Evolutionary conservation across 768 basidiomycete genomes (phyloP).

Genomic region (Serendipita indica): DNA sequence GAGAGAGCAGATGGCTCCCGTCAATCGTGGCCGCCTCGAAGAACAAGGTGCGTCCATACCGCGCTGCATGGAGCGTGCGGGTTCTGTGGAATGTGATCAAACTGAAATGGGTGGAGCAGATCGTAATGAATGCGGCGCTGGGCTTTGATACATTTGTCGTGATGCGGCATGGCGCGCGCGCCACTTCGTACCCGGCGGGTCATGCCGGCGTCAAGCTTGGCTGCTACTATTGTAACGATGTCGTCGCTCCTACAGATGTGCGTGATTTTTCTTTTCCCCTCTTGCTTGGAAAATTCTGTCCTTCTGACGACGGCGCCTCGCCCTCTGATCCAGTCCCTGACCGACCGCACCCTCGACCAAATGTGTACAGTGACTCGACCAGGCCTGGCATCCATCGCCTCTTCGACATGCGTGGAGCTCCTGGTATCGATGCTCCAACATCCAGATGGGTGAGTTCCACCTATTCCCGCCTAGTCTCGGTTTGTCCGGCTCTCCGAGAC

Average conservation of each 20-base stretch:
- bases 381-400: conserved; percentile 83
- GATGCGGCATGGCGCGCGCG: conserved; percentile 81
- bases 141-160: conserved; percentile 95
- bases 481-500: neutral
- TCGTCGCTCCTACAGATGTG: conserved; percentile 92
- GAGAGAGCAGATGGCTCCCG: conserved; percentile 93
- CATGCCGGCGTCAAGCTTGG: conserved; percentile 40
- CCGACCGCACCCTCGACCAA: conserved; percentile 89
- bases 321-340: conserved; percentile 34
- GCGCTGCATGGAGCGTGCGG: no score
- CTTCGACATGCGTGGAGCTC: conserved; percentile 84
- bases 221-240: conserved; percentile 97
- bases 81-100: neutral
- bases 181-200: conserved; percentile 18
- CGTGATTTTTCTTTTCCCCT: conserved; percentile 17
- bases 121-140: conserved; percentile 85
- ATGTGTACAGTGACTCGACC: conserved; percentile 99
- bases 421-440: conserved; percentile 82
- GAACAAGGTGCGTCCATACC: conserved; percentile 56
- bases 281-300: neutral
- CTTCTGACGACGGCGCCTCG: no score
- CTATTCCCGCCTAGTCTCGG: neutral
- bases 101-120: conserved; percentile 33
- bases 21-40: conserved; percentile 75
- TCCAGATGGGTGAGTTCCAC: conserved; percentile 52